Percentiles rank a stretch among this genome's conserved stretches.
These are phyloP conservation scores for Corrigiola litoralis DNA, from an alignment of 179 eudicot genomes.

Conservation along the genomic window DNA sequence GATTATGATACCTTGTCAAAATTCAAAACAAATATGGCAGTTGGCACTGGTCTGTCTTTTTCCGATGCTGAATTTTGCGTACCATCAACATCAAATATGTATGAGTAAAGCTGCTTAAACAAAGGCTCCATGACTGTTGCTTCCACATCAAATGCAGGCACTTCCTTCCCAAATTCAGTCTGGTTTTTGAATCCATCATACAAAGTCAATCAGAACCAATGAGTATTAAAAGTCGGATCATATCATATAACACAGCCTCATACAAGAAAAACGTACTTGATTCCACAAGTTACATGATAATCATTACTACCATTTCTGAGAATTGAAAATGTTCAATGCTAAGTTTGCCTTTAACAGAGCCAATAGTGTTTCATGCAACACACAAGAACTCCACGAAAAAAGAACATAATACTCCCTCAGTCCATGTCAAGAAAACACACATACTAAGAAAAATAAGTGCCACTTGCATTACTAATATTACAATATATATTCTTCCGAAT, in stretches of 20 bases:
- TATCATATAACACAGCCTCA: neutral
- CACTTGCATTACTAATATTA: too few species aligned
- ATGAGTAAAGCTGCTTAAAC: constrained; percentile 77
- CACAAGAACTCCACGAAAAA: too few species aligned
- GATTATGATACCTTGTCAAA: constrained; percentile 74
- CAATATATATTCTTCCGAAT: too few species aligned
- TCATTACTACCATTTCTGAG: too few species aligned
- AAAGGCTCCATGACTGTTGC: constrained; percentile 84
- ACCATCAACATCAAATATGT: constrained; percentile 67
- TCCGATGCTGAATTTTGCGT: constrained; percentile 45
- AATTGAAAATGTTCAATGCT: too few species aligned
- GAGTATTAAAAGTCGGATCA: neutral
- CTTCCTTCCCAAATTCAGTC: constrained; percentile 94
- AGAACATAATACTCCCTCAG: too few species aligned
- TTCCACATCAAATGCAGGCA: constrained; percentile 90
- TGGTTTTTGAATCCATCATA: constrained; percentile 26
- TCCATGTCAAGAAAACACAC: too few species aligned
- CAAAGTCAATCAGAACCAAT: neutral
- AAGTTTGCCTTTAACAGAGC: too few species aligned
- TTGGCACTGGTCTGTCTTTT: constrained; percentile 74
- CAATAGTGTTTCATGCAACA: too few species aligned
- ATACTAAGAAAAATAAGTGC: too few species aligned
- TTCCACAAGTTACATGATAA: too few species aligned
- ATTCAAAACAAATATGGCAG: constrained; percentile 79
- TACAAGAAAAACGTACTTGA: neutral